These are phyloP conservation scores for Huntiella moniliformis DNA, from an alignment of 2,329 filamentous ascomycete genomes.

Conservation along the genomic window DNA sequence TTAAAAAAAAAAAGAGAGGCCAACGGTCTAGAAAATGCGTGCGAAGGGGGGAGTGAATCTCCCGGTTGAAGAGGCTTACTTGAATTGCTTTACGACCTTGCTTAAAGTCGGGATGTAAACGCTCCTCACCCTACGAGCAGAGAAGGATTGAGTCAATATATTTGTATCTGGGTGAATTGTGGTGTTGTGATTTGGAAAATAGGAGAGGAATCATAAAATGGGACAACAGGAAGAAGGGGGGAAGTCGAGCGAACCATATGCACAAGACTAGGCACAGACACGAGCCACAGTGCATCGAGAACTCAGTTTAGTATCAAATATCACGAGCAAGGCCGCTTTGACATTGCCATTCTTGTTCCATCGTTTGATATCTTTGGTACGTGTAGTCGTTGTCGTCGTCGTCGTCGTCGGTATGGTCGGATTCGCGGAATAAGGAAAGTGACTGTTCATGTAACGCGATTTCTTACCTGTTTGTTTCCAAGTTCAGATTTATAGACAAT, in stretches of 20 bases:
- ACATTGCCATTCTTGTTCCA: too few relatives aligned
- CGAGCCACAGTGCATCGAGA: too few relatives aligned
- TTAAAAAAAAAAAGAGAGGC: too few relatives aligned
- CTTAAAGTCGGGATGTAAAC: slow-evolving; percentile 92
- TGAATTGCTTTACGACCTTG: slow-evolving; percentile 90
- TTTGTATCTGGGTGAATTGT: neutral
- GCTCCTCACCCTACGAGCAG: slow-evolving; percentile 52
- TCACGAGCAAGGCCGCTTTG: too few relatives aligned
- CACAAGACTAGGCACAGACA: too few relatives aligned
- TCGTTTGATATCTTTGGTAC: too few relatives aligned
- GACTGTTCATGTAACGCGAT: neutral
- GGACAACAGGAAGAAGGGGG: neutral
- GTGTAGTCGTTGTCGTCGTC: too few relatives aligned
- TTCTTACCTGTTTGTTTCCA: slow-evolving; percentile 93
- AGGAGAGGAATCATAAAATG: neutral
- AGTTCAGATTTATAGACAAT: slow-evolving; percentile 98
- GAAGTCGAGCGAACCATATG: slow-evolving; percentile 5
- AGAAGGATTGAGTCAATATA: slow-evolving; percentile 6
- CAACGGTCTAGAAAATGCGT: too few relatives aligned
- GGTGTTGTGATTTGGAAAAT: neutral
- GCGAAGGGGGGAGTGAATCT: too few relatives aligned
- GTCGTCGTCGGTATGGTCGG: too few relatives aligned
- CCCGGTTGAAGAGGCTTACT: slow-evolving; percentile 40
- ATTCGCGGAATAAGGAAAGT: neutral
- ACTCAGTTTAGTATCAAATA: too few relatives aligned